These are phyloP conservation scores for Kwoniella shivajii DNA, from an alignment of 1,284 basidiomycete genomes.

Conservation along the genomic window DNA sequence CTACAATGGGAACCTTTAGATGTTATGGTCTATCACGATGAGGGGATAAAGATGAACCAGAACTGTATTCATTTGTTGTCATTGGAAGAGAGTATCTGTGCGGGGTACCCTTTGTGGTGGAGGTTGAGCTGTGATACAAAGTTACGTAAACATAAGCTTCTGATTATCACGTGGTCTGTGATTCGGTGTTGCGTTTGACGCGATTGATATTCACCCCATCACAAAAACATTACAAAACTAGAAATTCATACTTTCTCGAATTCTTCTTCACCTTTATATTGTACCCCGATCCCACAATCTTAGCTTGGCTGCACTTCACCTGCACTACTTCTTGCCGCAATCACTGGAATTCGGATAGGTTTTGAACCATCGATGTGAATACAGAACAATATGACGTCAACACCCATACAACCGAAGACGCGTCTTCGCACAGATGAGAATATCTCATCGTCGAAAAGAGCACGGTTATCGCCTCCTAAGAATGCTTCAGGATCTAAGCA, in stretches of 20 bases:
- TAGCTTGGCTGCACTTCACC: neutral
- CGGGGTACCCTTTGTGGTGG: slow-evolving; percentile 11
- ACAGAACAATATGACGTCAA: neutral
- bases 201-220: neutral
- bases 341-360: no score
- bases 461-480: neutral
- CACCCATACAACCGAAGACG: neutral
- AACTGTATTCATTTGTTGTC: no score
- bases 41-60: neutral
- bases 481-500: neutral
- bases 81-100: neutral
- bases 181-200: slow-evolving; percentile 1
- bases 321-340: neutral
- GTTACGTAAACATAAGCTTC: slow-evolving; percentile 13
- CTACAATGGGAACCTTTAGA: no score
- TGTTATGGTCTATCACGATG: neutral
- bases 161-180: neutral
- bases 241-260: neutral
- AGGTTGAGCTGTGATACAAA: slow-evolving; percentile 6
- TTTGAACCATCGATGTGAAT: no score
- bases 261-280: neutral
- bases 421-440: slow-evolving; percentile 7
- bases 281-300: neutral
- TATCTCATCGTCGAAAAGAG: slow-evolving; percentile 5
- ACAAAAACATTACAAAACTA: slow-evolving; percentile 9